Evolutionary conservation across 176 grass and related monocot genomes (phyloP).

Genomic region (Ensete glaucum): DNA sequence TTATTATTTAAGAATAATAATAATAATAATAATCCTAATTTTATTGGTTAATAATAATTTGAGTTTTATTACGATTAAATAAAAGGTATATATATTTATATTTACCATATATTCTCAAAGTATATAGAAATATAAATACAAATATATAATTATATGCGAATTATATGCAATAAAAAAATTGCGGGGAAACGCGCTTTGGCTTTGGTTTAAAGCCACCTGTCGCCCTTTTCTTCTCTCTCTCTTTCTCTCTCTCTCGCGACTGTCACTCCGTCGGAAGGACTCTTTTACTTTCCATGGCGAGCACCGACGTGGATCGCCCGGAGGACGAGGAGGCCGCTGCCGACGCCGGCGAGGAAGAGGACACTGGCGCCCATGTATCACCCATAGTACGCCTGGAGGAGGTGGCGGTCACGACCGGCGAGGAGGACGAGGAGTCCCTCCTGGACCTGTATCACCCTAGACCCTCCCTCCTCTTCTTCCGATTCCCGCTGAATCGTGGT

Average conservation of each 20-base stretch:
- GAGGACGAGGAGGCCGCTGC: background rate
- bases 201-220: no score
- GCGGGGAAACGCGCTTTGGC: no score
- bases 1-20: no score
- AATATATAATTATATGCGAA: no score
- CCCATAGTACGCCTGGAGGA: slow-evolving; percentile 13
- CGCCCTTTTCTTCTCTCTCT: background rate
- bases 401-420: slow-evolving; percentile 18
- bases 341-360: background rate
- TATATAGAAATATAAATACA: no score
- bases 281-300: background rate
- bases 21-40: no score
- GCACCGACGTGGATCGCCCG: background rate
- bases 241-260: background rate
- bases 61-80: no score
- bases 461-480: background rate
- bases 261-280: background rate
- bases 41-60: no score
- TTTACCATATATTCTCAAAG: no score
- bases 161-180: no score
- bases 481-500: background rate
- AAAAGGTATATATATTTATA: no score
- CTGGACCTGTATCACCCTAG: background rate
- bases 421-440: slow-evolving; percentile 12
- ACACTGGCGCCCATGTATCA: slow-evolving; percentile 5